Conservation (phyloP, 768 basidiomycete species). For the Boletus coccyginus region DNA sequence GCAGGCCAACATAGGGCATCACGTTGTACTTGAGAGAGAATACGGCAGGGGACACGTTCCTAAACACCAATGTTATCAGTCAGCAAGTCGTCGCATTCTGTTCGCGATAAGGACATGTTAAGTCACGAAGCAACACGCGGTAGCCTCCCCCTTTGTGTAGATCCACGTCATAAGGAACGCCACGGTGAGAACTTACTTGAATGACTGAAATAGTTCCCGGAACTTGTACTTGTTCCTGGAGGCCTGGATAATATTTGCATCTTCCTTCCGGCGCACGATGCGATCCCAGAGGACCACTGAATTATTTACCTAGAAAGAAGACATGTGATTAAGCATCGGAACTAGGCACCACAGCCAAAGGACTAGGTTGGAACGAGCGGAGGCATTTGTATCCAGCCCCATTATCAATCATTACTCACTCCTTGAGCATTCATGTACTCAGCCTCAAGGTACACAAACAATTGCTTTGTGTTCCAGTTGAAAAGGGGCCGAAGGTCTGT, state of each 20-base stretch:
- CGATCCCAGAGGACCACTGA: slow-evolving; percentile 91
- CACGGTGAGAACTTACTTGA: slow-evolving; percentile 55
- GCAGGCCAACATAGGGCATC: slow-evolving; percentile 85
- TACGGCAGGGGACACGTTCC: slow-evolving; percentile 60
- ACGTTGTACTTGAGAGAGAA: slow-evolving; percentile 84
- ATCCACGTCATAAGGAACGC: not conserved
- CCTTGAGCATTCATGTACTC: slow-evolving; percentile 75
- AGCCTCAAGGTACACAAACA: slow-evolving; percentile 84
- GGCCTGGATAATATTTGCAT: slow-evolving; percentile 52
- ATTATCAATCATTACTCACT: slow-evolving; percentile 43
- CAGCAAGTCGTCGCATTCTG: not conserved
- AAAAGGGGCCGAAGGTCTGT: slow-evolving; percentile 81
- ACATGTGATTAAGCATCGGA: slow-evolving; percentile 5
- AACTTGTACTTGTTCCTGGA: slow-evolving; percentile 82
- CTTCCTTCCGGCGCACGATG: slow-evolving; percentile 77
- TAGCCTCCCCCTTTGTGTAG: slow-evolving; percentile 4
- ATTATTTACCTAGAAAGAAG: slow-evolving; percentile 53
- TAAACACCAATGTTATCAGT: slow-evolving; percentile 33
- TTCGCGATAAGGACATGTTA: slow-evolving; percentile 12
- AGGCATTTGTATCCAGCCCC: slow-evolving; percentile 1
- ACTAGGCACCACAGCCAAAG: slow-evolving; percentile 17
- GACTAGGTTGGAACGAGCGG: slow-evolving; percentile 15
- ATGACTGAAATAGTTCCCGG: slow-evolving; percentile 68
- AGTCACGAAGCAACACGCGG: slow-evolving; percentile 20
- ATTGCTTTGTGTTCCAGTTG: slow-evolving; percentile 96